phyloP scores from a whole-genome alignment of 495 filamentous ascomycete genomes.

The Aspergillus wentii region DNA sequence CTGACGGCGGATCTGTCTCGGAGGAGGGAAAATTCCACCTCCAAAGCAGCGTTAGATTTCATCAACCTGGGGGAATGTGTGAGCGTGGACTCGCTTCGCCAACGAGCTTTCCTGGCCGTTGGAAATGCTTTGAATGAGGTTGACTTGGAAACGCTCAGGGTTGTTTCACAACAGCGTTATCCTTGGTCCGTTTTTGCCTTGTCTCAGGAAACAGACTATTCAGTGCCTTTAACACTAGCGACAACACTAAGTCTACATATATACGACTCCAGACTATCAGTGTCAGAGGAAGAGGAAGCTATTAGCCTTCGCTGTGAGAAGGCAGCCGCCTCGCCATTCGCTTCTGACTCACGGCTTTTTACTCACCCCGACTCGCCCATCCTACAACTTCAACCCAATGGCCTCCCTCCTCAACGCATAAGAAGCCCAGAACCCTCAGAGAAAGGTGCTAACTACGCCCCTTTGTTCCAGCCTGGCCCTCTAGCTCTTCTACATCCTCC shows the following conservation, averaged over 20 bases:
- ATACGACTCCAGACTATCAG: conserved; percentile 63
- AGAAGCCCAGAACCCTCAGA: conserved; percentile 35
- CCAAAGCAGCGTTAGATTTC: conserved; percentile 45
- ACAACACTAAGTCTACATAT: conserved; percentile 81
- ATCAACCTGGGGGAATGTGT: conserved; percentile 81
- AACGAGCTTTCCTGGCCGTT: conserved; percentile 72
- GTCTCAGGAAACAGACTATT: conserved; percentile 65
- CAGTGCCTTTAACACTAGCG: conserved; percentile 76
- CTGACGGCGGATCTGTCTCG: conserved; percentile 45
- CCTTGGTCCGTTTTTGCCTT: conserved; percentile 81
- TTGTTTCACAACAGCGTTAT: conserved; percentile 67
- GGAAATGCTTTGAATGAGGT: conserved; percentile 74
- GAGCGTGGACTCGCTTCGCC: conserved; percentile 66
- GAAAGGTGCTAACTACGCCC: conserved; percentile 53
- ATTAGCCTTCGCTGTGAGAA: conserved; percentile 39
- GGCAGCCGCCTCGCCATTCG: conserved; percentile 17
- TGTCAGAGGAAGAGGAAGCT: conserved; percentile 35
- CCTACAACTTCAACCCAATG: conserved; percentile 34
- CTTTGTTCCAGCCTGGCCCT: conserved; percentile 76
- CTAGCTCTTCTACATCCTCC: conserved; percentile 76
- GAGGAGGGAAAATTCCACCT: conserved; percentile 35
- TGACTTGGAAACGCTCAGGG: conserved; percentile 71
- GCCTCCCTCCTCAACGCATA: conserved; percentile 36
- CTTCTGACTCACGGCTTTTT: conserved; percentile 29
- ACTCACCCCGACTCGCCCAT: conserved; percentile 33